Evolutionary conservation across 1,139 yeast species (phyloP), one percentile per base, ranked within the genome.

Genomic region (Yamadazyma taylorii): DNA sequence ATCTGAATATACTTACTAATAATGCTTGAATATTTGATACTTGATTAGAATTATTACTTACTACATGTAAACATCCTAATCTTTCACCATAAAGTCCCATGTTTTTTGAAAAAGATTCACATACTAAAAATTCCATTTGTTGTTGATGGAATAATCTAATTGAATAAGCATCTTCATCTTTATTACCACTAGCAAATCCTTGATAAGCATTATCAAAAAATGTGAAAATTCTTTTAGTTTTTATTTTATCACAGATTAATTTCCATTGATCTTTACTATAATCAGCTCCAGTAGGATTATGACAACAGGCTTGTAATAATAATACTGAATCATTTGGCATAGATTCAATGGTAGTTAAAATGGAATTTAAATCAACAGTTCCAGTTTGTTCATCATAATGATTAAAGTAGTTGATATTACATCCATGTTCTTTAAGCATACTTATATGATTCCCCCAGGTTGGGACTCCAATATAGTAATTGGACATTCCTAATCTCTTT

Each of bases 221-320:
- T 8, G 95, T 89, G 52, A 85, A 72, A 53, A 87, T 73, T 27
- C 72, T 63, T 54, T 75, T 72, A 38, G 71, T 60, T 50, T 75
- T 64, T 35, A 86, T 59, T 21, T 82, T 78, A 35, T 78, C 76
- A 46, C 82, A 72, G 36, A 90, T 85, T 52, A 74, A 61, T 42
- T 68, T 67, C 97, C 97, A 90, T 58, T 90, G 90, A 35, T 81
- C 85, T 34, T 63, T 63, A 10, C 86, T 74, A 44, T 95, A 94
- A 59, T 90, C 97, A 46, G 90, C 80, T 24, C 97, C 97, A 11
- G 97, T 90, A 29, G 97, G 97, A 65, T 90, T 90, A 69, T 90
- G 97, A 54, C 97, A 94, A 58, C 97, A 89, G 5, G 96, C 95
- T 64, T 90, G 97, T 43, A 90, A 73, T 39, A 90, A 66, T 38